Evolutionary conservation across 768 basidiomycete species (phyloP), one percentile per base, ranked within the genome.

Genomic region (Fomitopsis pulvina): DNA sequence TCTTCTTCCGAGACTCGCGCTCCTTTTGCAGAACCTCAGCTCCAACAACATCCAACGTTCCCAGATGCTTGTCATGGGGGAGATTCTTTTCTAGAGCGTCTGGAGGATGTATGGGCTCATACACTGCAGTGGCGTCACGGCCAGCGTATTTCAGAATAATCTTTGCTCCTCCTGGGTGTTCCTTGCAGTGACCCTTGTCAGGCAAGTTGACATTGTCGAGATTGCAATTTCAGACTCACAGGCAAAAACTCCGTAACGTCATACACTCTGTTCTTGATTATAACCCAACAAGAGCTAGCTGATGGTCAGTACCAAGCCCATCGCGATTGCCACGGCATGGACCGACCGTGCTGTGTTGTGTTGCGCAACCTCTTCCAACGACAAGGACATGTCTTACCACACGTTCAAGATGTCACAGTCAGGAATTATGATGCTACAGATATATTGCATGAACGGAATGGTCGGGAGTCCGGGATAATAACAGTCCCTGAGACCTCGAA

Each of bases 71-170:
- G 24, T 83, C 80, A 14, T 70, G 66, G 9, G 83, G 76, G 18
- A 92, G 73, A 62, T 85, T 77, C 66, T 79, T 81, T 45, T 83
- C 77, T 42, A 95, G 77, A 18, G 88, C 82, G 56, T 87, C 85
- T 22, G 85, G 80, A 2, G 93, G 83, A 66, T 97, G 94, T 38
- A 96, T 89, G 4, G 87, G 86, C 53, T 85, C 77, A 61, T 84
- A 89, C 3, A 71, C 84, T 5, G 67, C 66, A 0, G 87, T 89
- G n/a, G 90, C 91, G 63, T 93, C 93, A 52, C 75, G 77, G 8
- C 94, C 94, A 8, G 80, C 92, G 58, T 91, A 88, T 60, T 80
- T 83, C 18, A 95, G 61, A 53, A 97, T 89, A 59, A 91, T 85
- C 49, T 78, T 76, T 16, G 83, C 70, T 2, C 94, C 94, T 18